phyloP scores from a whole-genome alignment of 768 basidiomycete genomes.

The Cystobasidium tubakii region DNA sequence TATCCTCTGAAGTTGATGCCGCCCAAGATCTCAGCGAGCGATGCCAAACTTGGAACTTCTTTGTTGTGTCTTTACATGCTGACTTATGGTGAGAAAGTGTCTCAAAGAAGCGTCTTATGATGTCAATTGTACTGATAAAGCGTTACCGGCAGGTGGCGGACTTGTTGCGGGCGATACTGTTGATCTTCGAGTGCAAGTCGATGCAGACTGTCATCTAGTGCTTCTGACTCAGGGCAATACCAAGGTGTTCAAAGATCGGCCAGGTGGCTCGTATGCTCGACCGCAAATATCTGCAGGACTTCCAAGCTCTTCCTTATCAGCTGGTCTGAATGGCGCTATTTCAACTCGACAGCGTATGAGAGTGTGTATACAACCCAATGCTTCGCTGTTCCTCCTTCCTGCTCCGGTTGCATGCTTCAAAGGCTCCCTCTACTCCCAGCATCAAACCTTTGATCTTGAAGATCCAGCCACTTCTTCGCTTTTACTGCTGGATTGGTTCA shows the following conservation, averaged over 20 bases:
- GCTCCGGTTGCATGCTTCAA: slow-evolving; percentile 91
- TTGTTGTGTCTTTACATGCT: slow-evolving; percentile 21
- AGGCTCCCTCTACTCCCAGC: slow-evolving; percentile 72
- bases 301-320: not conserved
- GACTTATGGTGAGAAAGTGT: slow-evolving; percentile 8
- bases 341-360: slow-evolving; percentile 62
- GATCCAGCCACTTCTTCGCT: slow-evolving; percentile 56
- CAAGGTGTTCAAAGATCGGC: slow-evolving; percentile 29
- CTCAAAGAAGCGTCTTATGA: not conserved
- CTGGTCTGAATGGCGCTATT: not conserved
- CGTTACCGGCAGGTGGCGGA: slow-evolving; percentile 4
- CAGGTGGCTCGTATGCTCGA: slow-evolving; percentile 4
- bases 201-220: slow-evolving; percentile 25
- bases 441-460: slow-evolving; percentile 68
- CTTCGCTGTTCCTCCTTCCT: slow-evolving; percentile 73
- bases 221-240: slow-evolving; percentile 36
- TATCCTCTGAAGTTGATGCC: slow-evolving; percentile 28
- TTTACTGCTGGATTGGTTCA: slow-evolving; percentile 82
- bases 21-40: slow-evolving; percentile 5
- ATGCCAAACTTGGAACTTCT: not conserved
- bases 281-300: not conserved
- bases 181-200: not conserved
- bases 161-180: slow-evolving; percentile 19
- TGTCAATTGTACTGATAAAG: not conserved
- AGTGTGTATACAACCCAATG: slow-evolving; percentile 56